A percentile compares a stretch with the other conserved stretches of the same genome.
These are phyloP conservation scores for Cercospora zeae-maydis DNA, from an alignment of 2,329 filamentous ascomycete species.

Conservation along the genomic window DNA sequence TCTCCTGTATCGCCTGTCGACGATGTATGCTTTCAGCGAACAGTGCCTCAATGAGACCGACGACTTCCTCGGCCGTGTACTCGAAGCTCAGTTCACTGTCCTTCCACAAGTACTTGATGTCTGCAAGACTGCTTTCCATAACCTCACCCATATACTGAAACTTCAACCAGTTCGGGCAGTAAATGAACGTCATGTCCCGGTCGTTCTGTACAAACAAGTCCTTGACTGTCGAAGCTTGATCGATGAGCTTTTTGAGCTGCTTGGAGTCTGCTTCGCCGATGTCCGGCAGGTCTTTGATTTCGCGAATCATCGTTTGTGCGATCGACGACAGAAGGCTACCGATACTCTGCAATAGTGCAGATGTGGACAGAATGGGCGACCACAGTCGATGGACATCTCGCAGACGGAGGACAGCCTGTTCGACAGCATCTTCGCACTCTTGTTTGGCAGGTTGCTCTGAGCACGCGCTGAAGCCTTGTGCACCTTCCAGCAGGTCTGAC, in stretches of 20 bases:
- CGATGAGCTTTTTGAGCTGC: slow-evolving; percentile 56
- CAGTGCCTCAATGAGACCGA: slow-evolving; percentile 61
- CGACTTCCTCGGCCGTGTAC: slow-evolving; percentile 59
- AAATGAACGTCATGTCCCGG: slow-evolving; percentile 56
- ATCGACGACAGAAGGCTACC: slow-evolving; percentile 57
- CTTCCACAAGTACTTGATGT: slow-evolving; percentile 63
- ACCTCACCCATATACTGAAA: slow-evolving; percentile 64
- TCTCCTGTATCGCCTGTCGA: slow-evolving; percentile 56
- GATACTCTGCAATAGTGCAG: slow-evolving; percentile 59
- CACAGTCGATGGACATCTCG: slow-evolving; percentile 55
- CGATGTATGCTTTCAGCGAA: slow-evolving; percentile 62
- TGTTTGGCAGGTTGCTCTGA: slow-evolving; percentile 57
- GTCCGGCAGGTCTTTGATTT: slow-evolving; percentile 61
- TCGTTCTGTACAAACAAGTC: slow-evolving; percentile 52
- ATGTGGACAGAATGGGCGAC: slow-evolving; percentile 56
- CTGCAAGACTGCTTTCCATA: slow-evolving; percentile 59
- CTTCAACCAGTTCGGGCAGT: slow-evolving; percentile 61
- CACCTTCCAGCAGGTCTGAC: slow-evolving; percentile 59
- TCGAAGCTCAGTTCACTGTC: slow-evolving; percentile 62
- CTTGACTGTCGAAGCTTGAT: slow-evolving; percentile 53
- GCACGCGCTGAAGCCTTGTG: slow-evolving; percentile 59
- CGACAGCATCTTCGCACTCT: slow-evolving; percentile 59
- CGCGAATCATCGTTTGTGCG: slow-evolving; percentile 57
- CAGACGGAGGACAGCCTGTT: slow-evolving; percentile 56
- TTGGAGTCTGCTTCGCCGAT: slow-evolving; percentile 62